Evolutionary conservation across 2,329 filamentous ascomycete species (phyloP), one percentile per base, ranked within the genome.

Genomic region (Apiospora rasikravindrae): DNA sequence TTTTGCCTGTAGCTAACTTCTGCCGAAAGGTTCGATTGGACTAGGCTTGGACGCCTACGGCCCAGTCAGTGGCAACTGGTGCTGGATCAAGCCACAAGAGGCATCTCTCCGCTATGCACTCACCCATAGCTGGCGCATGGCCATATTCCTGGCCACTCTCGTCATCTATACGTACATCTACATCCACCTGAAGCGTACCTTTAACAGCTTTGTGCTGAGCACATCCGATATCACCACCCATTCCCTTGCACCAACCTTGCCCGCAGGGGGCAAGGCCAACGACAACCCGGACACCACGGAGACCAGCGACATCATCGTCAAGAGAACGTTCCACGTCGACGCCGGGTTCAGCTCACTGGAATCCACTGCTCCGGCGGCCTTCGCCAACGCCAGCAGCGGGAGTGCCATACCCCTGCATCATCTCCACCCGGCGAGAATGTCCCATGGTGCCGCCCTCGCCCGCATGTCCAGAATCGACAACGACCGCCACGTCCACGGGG

Each of bases 41-140:
- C 77, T 80, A 33, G 78, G 67, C n/a, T 75, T 80, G 73, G 73
- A 78, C 33, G 73, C 76, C 14, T 80, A 82, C 70, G 80, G 78
- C 3, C 82, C 80, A 19, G 82, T 85, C 2, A 83, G 83, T 4
- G 84, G 84, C 0, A 86, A 86, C 72, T 86, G 85, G 84, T 86
- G 85, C 76, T 86, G 85, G 85, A 86, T 86, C 72, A 77, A 80
- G 16, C 73, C 77, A 16, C 74, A 78, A 2, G 77, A 81, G n/a
- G 74, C 78, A 37, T 81, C 81, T 16, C 78, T 85, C n/a, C 82
- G 85, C 37, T 86, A 86, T 72, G 81, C 77, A 1, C 78, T 86
- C 68, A 83, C 83, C 0, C 84, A 86, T 71, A 84, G 81, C 53
- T 86, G 84, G 84, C 82, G 85, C 7, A 81, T 86, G 69, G 78